A percentile compares a stretch with the other conserved stretches of the same genome.
These are phyloP conservation scores for Agrostemma githago DNA, from an alignment of 148 eudicot genomes.

Conservation along the genomic window DNA sequence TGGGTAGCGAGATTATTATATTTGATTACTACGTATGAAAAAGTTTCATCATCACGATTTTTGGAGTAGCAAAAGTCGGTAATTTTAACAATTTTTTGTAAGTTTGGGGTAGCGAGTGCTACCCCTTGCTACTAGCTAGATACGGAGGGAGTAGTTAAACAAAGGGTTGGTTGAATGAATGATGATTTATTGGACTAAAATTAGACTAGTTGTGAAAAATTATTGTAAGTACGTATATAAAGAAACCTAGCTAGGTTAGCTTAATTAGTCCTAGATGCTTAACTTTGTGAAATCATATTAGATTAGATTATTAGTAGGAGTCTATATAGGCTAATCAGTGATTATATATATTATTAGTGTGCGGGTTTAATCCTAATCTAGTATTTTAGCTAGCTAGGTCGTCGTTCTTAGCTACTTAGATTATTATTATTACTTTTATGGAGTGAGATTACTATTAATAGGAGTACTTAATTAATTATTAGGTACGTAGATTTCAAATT, in stretches of 20 bases:
- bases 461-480: not conserved
- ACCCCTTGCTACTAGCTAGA: too few relatives aligned
- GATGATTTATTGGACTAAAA: too few relatives aligned
- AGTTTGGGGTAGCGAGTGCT: too few relatives aligned
- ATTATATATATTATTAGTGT: not conserved
- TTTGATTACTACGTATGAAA: too few relatives aligned
- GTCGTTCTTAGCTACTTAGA: not conserved
- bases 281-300: too few relatives aligned
- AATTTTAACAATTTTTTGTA: too few relatives aligned
- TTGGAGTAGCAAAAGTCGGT: too few relatives aligned
- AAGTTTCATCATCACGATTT: too few relatives aligned
- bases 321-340: slow-evolving; percentile 8
- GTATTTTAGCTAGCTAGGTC: not conserved
- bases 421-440: not conserved
- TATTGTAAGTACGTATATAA: too few relatives aligned
- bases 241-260: not conserved
- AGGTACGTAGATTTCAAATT: slow-evolving; percentile 3
- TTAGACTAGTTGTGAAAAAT: not conserved
- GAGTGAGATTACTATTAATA: not conserved
- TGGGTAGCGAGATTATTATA: too few relatives aligned
- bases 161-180: too few relatives aligned
- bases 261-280: slow-evolving; percentile 1
- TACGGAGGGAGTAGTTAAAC: too few relatives aligned
- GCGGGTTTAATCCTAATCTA: not conserved
- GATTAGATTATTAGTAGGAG: not conserved